Evolutionary conservation across 176 grass and related monocot genomes (phyloP), one percentile per base, ranked within the genome.

Genomic region (Musa troglodytarum): DNA sequence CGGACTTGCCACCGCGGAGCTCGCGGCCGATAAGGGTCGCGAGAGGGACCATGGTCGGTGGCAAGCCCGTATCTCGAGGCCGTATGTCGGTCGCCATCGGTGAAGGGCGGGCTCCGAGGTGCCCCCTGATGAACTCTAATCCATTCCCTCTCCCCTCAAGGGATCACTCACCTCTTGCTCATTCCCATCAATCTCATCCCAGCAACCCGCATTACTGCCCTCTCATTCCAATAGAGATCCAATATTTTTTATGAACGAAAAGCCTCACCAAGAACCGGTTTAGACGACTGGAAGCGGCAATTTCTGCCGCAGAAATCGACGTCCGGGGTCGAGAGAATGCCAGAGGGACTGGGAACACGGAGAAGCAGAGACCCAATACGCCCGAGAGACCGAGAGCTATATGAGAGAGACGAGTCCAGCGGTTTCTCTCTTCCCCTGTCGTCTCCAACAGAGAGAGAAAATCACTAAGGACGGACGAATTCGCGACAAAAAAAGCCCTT

Each of bases 1-100:
- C 84, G 16, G 86, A 87, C 76, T 82, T 84, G 52, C 78, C 90
- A 73, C 84, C 86, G 49, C 95, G 86, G 81, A 94, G 82, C 86
- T 72, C 65, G 76, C 74, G 71, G 22, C 71, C 71, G 50, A 74
- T 74, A 52, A 74, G 71, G 2, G 71, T 74, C 0, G 71, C 71
- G 22, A 74, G 51, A 11, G 71, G 71, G 5, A 74, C 71, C 51
- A 55, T 13, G 20, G 71, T 23, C 5, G 51, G 19, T 20, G 12
- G 71, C n/a, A 54, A n/a, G 71, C 12, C 55, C 71, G 22, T 52
- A 74, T 74, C 71, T 74, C 22, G 52, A 1, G 71, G 52, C 51
- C 52, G 71, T 24, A 74, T 22, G 51, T 54, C 71, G n/a, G 71
- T 74, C 12, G 21, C 53, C 71, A 74, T 74, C 52, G 52, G 51